phyloP scores from a whole-genome alignment of 768 basidiomycete genomes.

The Russula virescens region DNA sequence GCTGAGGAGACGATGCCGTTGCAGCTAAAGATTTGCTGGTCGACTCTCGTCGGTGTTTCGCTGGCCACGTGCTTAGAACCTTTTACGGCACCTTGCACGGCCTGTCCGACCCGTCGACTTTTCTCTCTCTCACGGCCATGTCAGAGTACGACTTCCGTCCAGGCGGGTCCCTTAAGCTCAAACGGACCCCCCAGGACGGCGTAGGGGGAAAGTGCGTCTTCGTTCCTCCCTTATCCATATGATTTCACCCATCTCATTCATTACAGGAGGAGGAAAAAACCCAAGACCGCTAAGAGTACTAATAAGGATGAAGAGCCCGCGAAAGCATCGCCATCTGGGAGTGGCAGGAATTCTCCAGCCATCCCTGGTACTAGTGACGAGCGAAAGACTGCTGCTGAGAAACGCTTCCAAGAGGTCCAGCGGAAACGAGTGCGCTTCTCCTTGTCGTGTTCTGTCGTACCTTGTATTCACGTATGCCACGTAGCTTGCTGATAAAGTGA shows the following conservation, averaged over 20 bases:
- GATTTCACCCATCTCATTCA: background rate
- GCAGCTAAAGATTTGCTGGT: too few relatives aligned
- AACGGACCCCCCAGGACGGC: conserved; percentile 73
- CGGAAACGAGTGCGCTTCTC: conserved; percentile 52
- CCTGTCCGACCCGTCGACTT: background rate
- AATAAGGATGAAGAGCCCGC: conserved; percentile 38
- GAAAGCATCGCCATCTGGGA: conserved; percentile 46
- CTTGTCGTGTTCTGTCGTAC: background rate
- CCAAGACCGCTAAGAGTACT: conserved; percentile 39
- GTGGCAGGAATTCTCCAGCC: conserved; percentile 57
- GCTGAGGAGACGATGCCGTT: too few relatives aligned
- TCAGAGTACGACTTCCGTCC: conserved; percentile 82
- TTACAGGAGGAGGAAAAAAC: conserved; percentile 85
- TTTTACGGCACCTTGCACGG: background rate
- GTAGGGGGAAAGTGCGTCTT: conserved; percentile 71
- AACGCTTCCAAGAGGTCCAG: conserved; percentile 84
- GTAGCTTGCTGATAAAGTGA: conserved; percentile 72
- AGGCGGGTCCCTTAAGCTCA: conserved; percentile 86
- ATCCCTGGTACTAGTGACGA: conserved; percentile 39
- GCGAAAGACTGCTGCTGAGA: conserved; percentile 81
- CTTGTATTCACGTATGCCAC: conserved; percentile 13
- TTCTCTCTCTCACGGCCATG: conserved; percentile 39
- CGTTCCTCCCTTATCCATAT: background rate
- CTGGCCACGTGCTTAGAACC: too few relatives aligned
- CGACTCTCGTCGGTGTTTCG: too few relatives aligned